Percentiles rank a stretch among this genome's conserved stretches.
phyloP scores from a whole-genome alignment of 108 stramenopile genomes.

The Skeletonema potamos region DNA sequence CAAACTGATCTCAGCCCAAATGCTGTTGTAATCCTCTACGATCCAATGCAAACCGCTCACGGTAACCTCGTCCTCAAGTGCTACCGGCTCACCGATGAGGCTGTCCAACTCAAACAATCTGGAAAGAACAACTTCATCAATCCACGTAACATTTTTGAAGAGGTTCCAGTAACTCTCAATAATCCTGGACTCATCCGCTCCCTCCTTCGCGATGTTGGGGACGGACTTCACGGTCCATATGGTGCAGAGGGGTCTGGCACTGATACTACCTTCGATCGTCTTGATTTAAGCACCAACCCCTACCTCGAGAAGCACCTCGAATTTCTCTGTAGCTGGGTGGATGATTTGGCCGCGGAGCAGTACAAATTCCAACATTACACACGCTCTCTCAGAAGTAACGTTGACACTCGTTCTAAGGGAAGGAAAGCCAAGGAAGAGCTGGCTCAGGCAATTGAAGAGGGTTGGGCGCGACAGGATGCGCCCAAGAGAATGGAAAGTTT shows the following conservation, averaged over 20 bases:
- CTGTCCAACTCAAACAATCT: slow-evolving; percentile 66
- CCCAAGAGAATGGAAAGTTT: slow-evolving; percentile 89
- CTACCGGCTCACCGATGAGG: slow-evolving; percentile 90
- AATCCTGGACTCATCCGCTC: slow-evolving; percentile 88
- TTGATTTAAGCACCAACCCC: slow-evolving; percentile 92
- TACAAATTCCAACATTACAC: slow-evolving; percentile 86
- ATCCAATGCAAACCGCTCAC: slow-evolving; percentile 91
- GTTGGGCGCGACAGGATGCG: slow-evolving; percentile 65
- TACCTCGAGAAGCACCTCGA: slow-evolving; percentile 96
- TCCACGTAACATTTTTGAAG: slow-evolving; percentile 89
- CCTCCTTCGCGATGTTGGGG: slow-evolving; percentile 80
- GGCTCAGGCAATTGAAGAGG: slow-evolving; percentile 35
- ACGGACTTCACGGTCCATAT: slow-evolving; percentile 49
- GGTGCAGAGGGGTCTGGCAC: slow-evolving; percentile 23
- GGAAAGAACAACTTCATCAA: slow-evolving; percentile 73
- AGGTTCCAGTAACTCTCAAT: slow-evolving; percentile 87
- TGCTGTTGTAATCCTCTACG: slow-evolving; percentile 95
- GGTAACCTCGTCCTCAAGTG: slow-evolving; percentile 93
- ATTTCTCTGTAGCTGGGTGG: slow-evolving; percentile 93
- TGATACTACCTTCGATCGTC: slow-evolving; percentile 79
- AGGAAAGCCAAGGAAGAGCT: slow-evolving; percentile 54
- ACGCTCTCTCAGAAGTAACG: slow-evolving; percentile 50
- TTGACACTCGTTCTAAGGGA: slow-evolving; percentile 46
- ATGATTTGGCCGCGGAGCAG: slow-evolving; percentile 92
- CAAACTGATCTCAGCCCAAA: slow-evolving; percentile 94